These are phyloP conservation scores for Dactylonectria macrodidyma DNA, from an alignment of 2,329 filamentous ascomycete genomes.

Conservation along the genomic window DNA sequence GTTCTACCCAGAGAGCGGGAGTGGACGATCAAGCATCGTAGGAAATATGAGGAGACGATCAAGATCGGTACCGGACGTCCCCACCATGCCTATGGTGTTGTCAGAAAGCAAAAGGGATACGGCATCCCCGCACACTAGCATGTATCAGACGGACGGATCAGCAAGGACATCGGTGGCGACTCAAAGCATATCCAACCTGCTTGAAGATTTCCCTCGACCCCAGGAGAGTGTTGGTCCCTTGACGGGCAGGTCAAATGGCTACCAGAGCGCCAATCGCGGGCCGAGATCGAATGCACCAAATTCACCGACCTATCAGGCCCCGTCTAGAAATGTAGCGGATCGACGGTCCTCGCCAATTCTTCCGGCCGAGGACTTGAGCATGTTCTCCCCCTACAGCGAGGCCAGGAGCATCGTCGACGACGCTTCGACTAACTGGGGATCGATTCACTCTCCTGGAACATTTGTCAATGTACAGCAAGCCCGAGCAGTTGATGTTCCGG, in stretches of 20 bases:
- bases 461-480: slow-evolving; percentile 61
- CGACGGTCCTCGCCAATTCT: slow-evolving; percentile 67
- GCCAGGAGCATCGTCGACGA: slow-evolving; percentile 57
- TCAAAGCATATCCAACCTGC: slow-evolving; percentile 23
- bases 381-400: slow-evolving; percentile 54
- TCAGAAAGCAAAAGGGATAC: slow-evolving; percentile 8
- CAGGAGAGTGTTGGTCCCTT: slow-evolving; percentile 15
- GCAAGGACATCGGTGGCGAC: slow-evolving; percentile 23
- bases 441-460: slow-evolving; percentile 64
- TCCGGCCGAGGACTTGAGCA: slow-evolving; percentile 53
- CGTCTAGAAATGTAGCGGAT: slow-evolving; percentile 51
- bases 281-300: slow-evolving; percentile 16
- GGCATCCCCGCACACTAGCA: slow-evolving; percentile 14
- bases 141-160: slow-evolving; percentile 21
- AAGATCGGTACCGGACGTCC: slow-evolving; percentile 45
- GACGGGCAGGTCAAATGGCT: slow-evolving; percentile 39
- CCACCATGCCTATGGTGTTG: slow-evolving; percentile 34
- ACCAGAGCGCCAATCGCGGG: slow-evolving; percentile 19
- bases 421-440: slow-evolving; percentile 63
- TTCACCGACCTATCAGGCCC: slow-evolving; percentile 22
- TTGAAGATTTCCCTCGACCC: slow-evolving; percentile 29
- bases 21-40: slow-evolving; percentile 17
- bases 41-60: slow-evolving; percentile 48
- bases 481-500: slow-evolving; percentile 53
- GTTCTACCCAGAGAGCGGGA: slow-evolving; percentile 59